Evolutionary conservation across 148 eudicot species (phyloP), one percentile per base, ranked within the genome.

Genomic region (Rhododendron simsii): DNA sequence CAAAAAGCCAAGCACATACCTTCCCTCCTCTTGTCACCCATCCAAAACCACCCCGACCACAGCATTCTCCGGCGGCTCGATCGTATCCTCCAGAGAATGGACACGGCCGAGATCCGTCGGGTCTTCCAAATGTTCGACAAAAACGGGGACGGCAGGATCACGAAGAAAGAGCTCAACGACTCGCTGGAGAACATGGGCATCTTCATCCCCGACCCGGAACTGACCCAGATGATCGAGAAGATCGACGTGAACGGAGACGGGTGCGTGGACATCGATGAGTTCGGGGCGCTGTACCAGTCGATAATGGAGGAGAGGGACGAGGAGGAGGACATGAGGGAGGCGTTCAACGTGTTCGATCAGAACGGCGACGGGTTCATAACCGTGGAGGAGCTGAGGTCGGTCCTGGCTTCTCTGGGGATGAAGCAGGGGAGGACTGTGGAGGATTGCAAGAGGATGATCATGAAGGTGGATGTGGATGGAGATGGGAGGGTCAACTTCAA

Each of bases 291-390:
- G 7, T 94, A 91, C 73, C 79, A 69, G 5, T 57, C 88, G 33
- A 89, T 93, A 59, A 88, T 90, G 90, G 89, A 88, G 20, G 87
- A 84, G 23, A 80, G 80, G 15, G 88, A 89, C 10, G 96, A 92
- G 11, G 98, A 95, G 11, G 95, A 90, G 1, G 97, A 95, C 48
- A 92, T 93, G 79, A 89, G 80, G 55, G 96, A 95, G 78, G 98
- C 97, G 0, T 95, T 95, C 76, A 91, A 91, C 23, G 95, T 95
- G 71, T 95, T 95, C 37, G 98, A 95, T 55, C 89, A 87, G 77
- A 94, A 95, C 39, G 89, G 95, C 0, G 98, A 95, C 26, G 98
- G 98, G 33, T 94, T 91, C 9, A 95, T 95, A 14, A 90, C 92
- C 1, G 95, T 90, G 4, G 97, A 95, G 44, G 98, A 95, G 86